Evolutionary conservation across 768 basidiomycete genomes (phyloP), one percentile per base, ranked within the genome.

Genomic region (Boletus huronensis): DNA sequence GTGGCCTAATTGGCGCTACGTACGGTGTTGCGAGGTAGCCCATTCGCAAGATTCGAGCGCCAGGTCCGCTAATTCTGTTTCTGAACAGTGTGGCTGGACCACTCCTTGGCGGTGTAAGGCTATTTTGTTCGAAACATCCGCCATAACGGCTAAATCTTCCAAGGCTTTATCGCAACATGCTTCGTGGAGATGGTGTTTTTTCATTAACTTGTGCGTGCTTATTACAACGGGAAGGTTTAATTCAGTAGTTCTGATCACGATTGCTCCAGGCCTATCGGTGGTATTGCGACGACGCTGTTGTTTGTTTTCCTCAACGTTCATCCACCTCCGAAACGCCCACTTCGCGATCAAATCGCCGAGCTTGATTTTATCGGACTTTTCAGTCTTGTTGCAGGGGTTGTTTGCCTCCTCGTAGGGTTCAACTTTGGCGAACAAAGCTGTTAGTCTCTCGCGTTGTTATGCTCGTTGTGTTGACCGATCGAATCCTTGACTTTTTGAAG

Each of bases 171-270:
- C 88, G 0, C 83, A 90, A 64, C 84, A 87, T 62, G 84, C 81
- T 14, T 77, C 83, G 0, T 93, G 90, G 90, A 70, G 90, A 73
- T 90, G 88, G 89, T 87, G 85, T 62, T 88, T 89, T 68, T 87
- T 81, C 64, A 83, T 88, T 59, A 87, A 88, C 61, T 60, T 88
- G 85, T 85, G 62, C 48, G 81, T 62, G 28, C 34, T n/a, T 39
- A 11, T 0, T 21, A 11, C 6, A 21, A 32, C 8, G 16, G 2
- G 10, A 19, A 2, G 4, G n/a, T 46, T 28, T 32, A 2, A n/a
- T 43, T 40, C 7, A 57, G 44, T 41, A 38, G 3, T 17, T 39
- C 40, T 42, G 29, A 57, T 46, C n/a, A 8, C 17, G 5, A 23
- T 13, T 32, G 34, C 6, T 13, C 54, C 11, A 88, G 88, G 50